These are phyloP conservation scores for Pyrenophora seminiperda DNA, from an alignment of 2,329 filamentous ascomycete species.

Conservation along the genomic window DNA sequence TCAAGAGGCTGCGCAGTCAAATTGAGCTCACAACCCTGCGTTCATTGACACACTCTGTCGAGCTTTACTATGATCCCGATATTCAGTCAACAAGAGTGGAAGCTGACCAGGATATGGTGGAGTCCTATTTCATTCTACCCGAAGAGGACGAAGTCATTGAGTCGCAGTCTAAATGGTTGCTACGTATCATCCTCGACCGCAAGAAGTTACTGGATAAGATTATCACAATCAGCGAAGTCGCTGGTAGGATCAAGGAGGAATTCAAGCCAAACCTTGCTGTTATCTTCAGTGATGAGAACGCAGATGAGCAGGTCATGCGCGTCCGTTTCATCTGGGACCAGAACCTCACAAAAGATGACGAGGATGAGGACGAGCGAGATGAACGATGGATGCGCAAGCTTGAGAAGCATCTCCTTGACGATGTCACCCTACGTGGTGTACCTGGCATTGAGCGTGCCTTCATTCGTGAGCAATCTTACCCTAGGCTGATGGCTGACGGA, in stretches of 20 bases:
- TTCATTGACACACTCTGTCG: conserved; percentile 86
- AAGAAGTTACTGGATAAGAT: conserved; percentile 96
- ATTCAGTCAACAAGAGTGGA: conserved; percentile 83
- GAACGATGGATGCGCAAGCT: conserved; percentile 80
- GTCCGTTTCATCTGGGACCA: conserved; percentile 74
- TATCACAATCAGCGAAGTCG: conserved; percentile 88
- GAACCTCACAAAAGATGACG: conserved; percentile 67
- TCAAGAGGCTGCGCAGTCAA: conserved; percentile 82
- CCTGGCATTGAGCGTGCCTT: conserved; percentile 88
- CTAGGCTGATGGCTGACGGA: conserved; percentile 71
- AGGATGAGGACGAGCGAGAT: conserved; percentile 78
- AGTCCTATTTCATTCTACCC: conserved; percentile 94
- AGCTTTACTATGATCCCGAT: conserved; percentile 97
- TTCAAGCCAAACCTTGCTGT: conserved; percentile 78
- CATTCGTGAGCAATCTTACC: conserved; percentile 64
- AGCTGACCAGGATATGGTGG: conserved; percentile 90
- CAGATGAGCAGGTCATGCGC: conserved; percentile 91
- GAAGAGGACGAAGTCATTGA: conserved; percentile 68
- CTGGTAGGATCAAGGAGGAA: conserved; percentile 83
- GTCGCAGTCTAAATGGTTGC: conserved; percentile 87
- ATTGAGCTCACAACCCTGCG: conserved; percentile 95
- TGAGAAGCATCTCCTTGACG: conserved; percentile 88
- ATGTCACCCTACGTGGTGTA: conserved; percentile 88
- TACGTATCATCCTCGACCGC: conserved; percentile 90
- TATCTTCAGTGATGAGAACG: conserved; percentile 98